Conservation (phyloP, 208 protist genomes). For the Novymonas esmeraldas region DNA sequence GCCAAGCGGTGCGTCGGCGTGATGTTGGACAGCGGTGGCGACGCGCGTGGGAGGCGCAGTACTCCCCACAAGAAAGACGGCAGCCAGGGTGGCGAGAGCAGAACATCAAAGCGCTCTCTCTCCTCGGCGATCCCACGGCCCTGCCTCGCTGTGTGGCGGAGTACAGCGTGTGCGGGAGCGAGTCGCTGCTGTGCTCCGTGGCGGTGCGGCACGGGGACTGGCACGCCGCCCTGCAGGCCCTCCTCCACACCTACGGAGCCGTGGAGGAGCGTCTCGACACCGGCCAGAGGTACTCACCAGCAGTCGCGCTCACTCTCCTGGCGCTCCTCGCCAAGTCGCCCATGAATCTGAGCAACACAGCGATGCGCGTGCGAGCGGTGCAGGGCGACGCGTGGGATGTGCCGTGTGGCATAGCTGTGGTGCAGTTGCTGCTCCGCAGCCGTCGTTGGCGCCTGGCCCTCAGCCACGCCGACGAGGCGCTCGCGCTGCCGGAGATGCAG, state of each 20-base stretch:
- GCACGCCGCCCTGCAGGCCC: conserved; percentile 39
- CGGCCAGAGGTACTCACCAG: conserved; percentile 21
- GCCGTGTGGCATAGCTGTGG: conserved; percentile 39
- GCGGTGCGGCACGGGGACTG: conserved; percentile 55
- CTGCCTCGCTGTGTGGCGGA: conserved; percentile 21
- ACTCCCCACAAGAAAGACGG: conserved; percentile 26
- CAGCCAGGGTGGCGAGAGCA: conserved; percentile 28
- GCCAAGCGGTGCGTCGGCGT: conserved; percentile 24
- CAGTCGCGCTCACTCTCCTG: conserved; percentile 47
- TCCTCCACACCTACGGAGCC: conserved; percentile 32
- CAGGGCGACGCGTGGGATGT: conserved; percentile 47
- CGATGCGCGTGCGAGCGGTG: conserved; percentile 45
- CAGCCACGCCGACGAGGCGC: conserved; percentile 44
- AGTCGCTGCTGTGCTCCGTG: conserved; percentile 47
- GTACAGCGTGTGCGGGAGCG: conserved; percentile 9
- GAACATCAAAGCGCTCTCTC: conserved; percentile 52
- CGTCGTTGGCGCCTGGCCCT: conserved; percentile 69
- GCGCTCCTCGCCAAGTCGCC: conserved; percentile 43
- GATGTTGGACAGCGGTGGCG: conserved; percentile 65
- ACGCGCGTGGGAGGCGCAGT: conserved; percentile 39
- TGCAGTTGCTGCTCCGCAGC: conserved; percentile 56
- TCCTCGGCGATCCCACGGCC: conserved; percentile 41
- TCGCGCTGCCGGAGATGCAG: conserved; percentile 31
- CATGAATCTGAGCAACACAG: conserved; percentile 76
- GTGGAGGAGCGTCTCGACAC: conserved; percentile 13